phyloP scores from a whole-genome alignment of 495 filamentous ascomycete genomes.

The Aspergillus haitiensis region DNA sequence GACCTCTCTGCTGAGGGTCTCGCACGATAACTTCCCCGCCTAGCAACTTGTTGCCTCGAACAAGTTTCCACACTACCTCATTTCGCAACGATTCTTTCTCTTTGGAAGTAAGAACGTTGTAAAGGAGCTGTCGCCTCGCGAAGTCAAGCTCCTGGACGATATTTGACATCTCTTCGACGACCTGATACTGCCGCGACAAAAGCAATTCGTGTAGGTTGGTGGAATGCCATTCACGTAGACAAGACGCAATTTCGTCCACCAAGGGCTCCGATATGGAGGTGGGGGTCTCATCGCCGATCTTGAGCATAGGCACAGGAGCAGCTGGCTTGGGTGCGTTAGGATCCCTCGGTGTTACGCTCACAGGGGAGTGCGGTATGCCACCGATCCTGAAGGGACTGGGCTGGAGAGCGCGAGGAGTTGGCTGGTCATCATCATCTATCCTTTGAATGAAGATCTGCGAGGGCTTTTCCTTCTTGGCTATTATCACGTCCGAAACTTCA shows the following conservation, averaged over 20 bases:
- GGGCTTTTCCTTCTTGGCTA: constrained; percentile 45
- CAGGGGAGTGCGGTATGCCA: constrained; percentile 40
- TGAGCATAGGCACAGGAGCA: constrained; percentile 94
- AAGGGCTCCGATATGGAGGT: constrained; percentile 85
- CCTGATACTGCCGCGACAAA: constrained; percentile 73
- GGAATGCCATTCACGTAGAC: constrained; percentile 95
- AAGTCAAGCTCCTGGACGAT: constrained; percentile 79
- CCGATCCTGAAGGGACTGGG: constrained; percentile 28
- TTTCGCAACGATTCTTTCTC: constrained; percentile 77
- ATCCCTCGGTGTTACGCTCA: constrained; percentile 40
- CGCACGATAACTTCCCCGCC: constrained; percentile 90
- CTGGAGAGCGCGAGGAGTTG: constrained; percentile 34
- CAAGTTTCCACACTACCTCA: constrained; percentile 91
- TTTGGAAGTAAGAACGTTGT: constrained; percentile 84
- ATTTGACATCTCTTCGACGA: constrained; percentile 76
- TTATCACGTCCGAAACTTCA: constrained; percentile 41
- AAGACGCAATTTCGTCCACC: constrained; percentile 96
- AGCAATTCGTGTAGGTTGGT: constrained; percentile 95
- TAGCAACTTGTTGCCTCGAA: constrained; percentile 89
- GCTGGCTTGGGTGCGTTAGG: constrained; percentile 70
- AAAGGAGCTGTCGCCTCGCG: constrained; percentile 81
- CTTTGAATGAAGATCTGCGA: constrained; percentile 45
- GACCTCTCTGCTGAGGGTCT: constrained; percentile 77
- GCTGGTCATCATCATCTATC: constrained; percentile 35
- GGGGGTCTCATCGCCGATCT: constrained; percentile 94